phyloP scores from a whole-genome alignment of 805 yeast species.

The Metschnikowia hibisci region DNA sequence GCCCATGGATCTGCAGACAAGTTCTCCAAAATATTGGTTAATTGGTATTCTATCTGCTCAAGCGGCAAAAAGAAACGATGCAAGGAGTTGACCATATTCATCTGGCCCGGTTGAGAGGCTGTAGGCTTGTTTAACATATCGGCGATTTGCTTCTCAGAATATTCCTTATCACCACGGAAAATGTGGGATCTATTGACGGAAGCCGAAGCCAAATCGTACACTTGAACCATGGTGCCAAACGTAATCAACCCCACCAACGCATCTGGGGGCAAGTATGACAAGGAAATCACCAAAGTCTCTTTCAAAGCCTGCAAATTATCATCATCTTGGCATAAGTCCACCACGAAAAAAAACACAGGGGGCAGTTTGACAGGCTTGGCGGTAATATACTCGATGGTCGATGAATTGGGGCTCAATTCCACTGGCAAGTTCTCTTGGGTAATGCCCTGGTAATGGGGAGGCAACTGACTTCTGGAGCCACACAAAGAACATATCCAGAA shows the following conservation, averaged over 20 bases:
- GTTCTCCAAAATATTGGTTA: conserved; percentile 74
- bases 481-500: conserved; percentile 90
- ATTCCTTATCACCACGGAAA: conserved; percentile 87
- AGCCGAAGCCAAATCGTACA: conserved; percentile 71
- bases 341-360: conserved; percentile 80
- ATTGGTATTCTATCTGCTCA: conserved; percentile 75
- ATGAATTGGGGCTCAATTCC: conserved; percentile 63
- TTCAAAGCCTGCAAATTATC: conserved; percentile 83
- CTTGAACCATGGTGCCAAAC: conserved; percentile 84
- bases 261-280: conserved; percentile 82
- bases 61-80: conserved; percentile 71
- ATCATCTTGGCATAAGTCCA: conserved; percentile 85
- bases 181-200: conserved; percentile 71
- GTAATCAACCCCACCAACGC: conserved; percentile 86
- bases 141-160: conserved; percentile 63
- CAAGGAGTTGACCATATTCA: conserved; percentile 29
- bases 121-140: conserved; percentile 43
- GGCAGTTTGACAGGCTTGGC: conserved; percentile 78
- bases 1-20: conserved; percentile 86
- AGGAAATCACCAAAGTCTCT: conserved; percentile 70
- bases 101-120: conserved; percentile 24
- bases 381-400: conserved; percentile 83
- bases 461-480: conserved; percentile 70
- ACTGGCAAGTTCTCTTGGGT: conserved; percentile 74
- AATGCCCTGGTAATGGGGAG: conserved; percentile 75